Evolutionary conservation across 202 grass and related monocot species (phyloP).

Genomic region (Carex arenaria): DNA sequence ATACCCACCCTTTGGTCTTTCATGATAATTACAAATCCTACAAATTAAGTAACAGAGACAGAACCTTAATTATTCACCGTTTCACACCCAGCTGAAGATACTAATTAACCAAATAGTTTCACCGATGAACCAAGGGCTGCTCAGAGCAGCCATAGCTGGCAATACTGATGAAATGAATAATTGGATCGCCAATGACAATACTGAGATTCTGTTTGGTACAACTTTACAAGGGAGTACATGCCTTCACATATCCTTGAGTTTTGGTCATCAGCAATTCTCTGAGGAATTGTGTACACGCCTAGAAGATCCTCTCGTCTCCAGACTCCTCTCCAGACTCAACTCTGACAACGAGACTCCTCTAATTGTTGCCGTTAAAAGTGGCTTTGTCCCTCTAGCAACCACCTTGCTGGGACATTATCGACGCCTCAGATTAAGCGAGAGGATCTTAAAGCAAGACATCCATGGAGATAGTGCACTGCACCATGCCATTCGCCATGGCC

Average conservation of each 20-base stretch:
- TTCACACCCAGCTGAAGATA: no score
- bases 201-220: neutral
- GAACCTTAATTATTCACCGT: no score
- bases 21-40: no score
- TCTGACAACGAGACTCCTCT: conserved; percentile 12
- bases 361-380: neutral
- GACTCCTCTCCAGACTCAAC: conserved; percentile 6
- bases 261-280: conserved; percentile 9
- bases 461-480: conserved; percentile 24
- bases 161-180: no score
- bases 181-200: no score
- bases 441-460: conserved; percentile 13
- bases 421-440: rapidly evolving
- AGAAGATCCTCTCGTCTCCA: neutral
- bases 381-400: neutral
- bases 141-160: no score
- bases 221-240: conserved; percentile 14
- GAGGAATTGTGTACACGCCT: neutral
- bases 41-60: no score
- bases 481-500: conserved; percentile 19
- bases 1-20: no score
- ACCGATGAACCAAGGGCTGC: no score
- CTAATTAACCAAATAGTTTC: no score
- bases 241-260: conserved; percentile 13
- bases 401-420: neutral